Evolutionary conservation across 306 rosid genomes (phyloP).

Genomic region (Quercus berberidifolia): DNA sequence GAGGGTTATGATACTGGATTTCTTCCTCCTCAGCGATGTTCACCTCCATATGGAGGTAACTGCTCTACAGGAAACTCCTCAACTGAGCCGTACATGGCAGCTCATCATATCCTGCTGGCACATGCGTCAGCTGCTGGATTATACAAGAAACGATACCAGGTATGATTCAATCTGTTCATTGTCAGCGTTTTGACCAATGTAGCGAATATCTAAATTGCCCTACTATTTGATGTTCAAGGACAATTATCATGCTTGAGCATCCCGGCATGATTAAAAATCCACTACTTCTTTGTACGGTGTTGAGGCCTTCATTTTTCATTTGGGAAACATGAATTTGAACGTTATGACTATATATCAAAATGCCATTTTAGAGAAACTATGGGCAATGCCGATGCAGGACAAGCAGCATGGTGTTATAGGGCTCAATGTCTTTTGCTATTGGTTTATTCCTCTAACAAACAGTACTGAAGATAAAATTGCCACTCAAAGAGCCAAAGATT

Average conservation of each 20-base stretch:
- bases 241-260: background rate
- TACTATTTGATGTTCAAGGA: background rate
- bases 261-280: background rate
- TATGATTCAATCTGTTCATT: background rate
- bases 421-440: conserved; percentile 30
- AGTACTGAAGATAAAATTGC: conserved; percentile 45
- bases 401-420: conserved; percentile 58
- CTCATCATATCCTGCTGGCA: conserved; percentile 41
- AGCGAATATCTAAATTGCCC: no score
- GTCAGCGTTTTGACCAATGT: background rate
- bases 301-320: background rate
- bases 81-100: conserved; percentile 46
- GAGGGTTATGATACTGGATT: conserved; percentile 26
- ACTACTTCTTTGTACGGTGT: background rate
- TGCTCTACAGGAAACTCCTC: conserved; percentile 51
- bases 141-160: conserved; percentile 37
- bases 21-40: conserved; percentile 34
- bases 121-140: conserved; percentile 37
- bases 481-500: conserved; percentile 46
- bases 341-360: background rate
- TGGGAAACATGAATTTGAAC: background rate
- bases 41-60: conserved; percentile 5
- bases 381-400: conserved; percentile 52
- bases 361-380: background rate
- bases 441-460: conserved; percentile 42